phyloP scores from a whole-genome alignment of 306 rosid genomes.

The Sophora flavescens region DNA sequence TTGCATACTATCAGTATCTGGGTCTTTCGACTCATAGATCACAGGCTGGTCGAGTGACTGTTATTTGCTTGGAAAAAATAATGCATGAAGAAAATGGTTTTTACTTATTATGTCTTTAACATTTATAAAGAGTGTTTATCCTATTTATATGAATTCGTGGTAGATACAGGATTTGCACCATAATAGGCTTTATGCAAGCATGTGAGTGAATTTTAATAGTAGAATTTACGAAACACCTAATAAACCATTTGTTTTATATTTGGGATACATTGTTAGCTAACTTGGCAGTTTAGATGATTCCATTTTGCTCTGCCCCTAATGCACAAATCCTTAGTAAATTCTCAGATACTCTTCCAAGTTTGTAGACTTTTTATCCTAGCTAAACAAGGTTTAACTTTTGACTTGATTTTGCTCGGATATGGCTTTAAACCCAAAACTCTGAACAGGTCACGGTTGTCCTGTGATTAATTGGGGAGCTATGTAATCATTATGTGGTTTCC shows the following conservation, averaged over 20 bases:
- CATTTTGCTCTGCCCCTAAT: constrained; percentile 7
- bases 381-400: constrained; percentile 3
- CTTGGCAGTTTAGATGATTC: background rate
- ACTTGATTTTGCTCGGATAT: constrained; percentile 9
- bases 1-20: constrained; percentile 14
- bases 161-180: too few species aligned
- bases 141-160: too few species aligned
- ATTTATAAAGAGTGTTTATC: background rate
- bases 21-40: background rate
- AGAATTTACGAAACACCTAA: background rate
- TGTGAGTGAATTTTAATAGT: background rate
- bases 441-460: background rate
- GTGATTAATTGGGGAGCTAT: constrained; percentile 1
- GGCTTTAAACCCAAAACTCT: background rate
- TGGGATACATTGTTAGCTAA: constrained; percentile 3
- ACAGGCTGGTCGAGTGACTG: background rate
- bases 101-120: background rate
- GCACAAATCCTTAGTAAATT: constrained; percentile 19
- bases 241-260: constrained; percentile 34
- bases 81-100: background rate
- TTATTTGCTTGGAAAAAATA: background rate
- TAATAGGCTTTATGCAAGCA: background rate
- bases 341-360: constrained; percentile 6
- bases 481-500: background rate
- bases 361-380: background rate